Evolutionary conservation across 306 rosid species (phyloP).

Genomic region (Begonia loranthoides): DNA sequence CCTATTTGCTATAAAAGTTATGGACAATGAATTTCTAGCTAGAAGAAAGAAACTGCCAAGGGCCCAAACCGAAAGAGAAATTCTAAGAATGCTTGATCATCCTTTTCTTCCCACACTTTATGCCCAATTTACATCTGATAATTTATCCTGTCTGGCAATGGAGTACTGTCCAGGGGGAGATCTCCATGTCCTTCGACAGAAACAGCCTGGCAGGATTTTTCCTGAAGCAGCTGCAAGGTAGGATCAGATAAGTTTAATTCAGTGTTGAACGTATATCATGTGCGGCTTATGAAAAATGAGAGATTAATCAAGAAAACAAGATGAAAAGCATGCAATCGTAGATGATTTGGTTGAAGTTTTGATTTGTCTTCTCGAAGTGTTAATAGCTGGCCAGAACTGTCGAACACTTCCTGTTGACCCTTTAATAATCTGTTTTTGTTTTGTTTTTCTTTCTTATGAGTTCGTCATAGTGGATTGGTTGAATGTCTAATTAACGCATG

Average conservation of each 20-base stretch:
- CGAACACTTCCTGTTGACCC: too few species aligned
- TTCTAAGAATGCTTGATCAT: conserved; percentile 88
- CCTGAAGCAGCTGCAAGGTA: conserved; percentile 89
- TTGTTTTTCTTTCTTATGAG: too few species aligned
- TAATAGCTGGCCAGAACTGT: too few species aligned
- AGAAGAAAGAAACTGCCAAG: conserved; percentile 91
- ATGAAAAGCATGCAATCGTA: too few species aligned
- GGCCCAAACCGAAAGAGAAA: conserved; percentile 95
- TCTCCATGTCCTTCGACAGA: conserved; percentile 94
- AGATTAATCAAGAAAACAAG: too few species aligned
- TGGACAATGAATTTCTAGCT: conserved; percentile 91
- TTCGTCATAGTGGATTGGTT: too few species aligned
- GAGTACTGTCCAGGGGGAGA: conserved; percentile 99
- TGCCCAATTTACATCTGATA: conserved; percentile 82
- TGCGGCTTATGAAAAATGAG: too few species aligned
- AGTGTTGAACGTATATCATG: too few species aligned
- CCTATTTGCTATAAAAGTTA: conserved; percentile 89
- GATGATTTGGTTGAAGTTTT: too few species aligned
- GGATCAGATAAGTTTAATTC: conserved; percentile 1
- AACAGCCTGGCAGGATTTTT: conserved; percentile 60
- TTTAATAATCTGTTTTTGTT: too few species aligned
- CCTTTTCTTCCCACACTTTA: conserved; percentile 94
- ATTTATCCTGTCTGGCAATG: conserved; percentile 90
- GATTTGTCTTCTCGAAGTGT: too few species aligned
- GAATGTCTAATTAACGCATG: too few species aligned